These are phyloP conservation scores for Capsicum pubescens DNA, from an alignment of 257 asterid genomes.

Conservation along the genomic window DNA sequence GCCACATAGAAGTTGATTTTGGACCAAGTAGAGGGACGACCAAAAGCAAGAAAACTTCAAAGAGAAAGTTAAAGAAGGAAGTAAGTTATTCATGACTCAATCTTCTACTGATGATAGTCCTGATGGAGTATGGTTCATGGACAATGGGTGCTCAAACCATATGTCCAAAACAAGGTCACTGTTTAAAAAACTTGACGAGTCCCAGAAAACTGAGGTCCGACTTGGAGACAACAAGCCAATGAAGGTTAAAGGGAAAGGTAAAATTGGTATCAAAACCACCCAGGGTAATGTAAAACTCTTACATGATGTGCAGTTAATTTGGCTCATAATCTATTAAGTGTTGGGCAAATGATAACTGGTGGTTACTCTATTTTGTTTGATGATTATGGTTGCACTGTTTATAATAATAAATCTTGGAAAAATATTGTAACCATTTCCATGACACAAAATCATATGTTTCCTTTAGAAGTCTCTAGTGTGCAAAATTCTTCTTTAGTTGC, in stretches of 20 bases:
- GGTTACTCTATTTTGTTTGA: constrained; percentile 30
- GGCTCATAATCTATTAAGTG: constrained; percentile 28
- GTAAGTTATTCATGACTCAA: constrained; percentile 28
- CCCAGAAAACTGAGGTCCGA: not conserved
- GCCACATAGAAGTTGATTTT: constrained; percentile 26
- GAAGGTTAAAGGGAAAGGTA: constrained; percentile 28
- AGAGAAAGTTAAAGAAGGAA: constrained; percentile 18
- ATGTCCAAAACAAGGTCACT: not conserved
- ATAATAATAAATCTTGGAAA: not conserved
- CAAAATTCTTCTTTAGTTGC: not conserved
- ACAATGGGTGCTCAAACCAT: not conserved
- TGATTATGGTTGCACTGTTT: not conserved
- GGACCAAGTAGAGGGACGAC: constrained; percentile 22
- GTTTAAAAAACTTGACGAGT: constrained; percentile 31
- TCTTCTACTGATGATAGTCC: not conserved
- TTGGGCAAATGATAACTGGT: constrained; percentile 35
- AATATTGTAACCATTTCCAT: not conserved
- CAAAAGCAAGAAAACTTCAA: not conserved
- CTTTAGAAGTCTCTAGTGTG: not conserved
- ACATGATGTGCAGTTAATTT: constrained; percentile 10
- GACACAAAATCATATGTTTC: constrained; percentile 26
- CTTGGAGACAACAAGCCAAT: not conserved
- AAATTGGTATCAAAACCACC: not conserved
- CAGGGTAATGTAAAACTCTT: not conserved
- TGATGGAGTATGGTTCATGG: not conserved